A percentile compares a stretch with the other conserved stretches of the same genome.
These are phyloP conservation scores for Oryza glaberrima DNA, from an alignment of 176 grass and related monocot species.

Conservation along the genomic window DNA sequence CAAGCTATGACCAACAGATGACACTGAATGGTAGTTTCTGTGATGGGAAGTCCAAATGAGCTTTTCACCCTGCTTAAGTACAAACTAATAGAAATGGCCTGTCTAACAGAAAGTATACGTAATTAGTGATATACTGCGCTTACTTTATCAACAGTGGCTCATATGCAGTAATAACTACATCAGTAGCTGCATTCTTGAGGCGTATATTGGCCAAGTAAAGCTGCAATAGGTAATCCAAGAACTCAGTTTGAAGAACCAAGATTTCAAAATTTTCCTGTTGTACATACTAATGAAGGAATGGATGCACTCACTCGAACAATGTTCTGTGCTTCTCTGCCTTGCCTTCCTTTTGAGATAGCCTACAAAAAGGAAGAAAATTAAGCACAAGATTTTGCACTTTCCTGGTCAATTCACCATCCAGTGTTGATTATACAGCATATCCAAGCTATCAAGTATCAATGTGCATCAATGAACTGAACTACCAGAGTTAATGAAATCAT, in stretches of 20 bases:
- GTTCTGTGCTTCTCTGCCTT: constrained; percentile 86
- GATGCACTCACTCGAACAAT: constrained; percentile 66
- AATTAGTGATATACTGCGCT: neutral
- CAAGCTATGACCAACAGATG: neutral
- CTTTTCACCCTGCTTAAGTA: neutral
- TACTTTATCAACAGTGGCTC: constrained; percentile 82
- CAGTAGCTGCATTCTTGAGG: constrained; percentile 74
- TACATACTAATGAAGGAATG: constrained; percentile 22
- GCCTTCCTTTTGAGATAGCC: constrained; percentile 86
- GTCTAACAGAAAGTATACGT: neutral
- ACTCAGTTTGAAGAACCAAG: constrained; percentile 24
- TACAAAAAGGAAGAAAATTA: constrained; percentile 31
- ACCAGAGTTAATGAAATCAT: neutral
- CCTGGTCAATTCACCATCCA: neutral
- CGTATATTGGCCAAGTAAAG: constrained; percentile 90
- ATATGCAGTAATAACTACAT: constrained; percentile 77
- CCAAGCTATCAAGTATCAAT: neutral
- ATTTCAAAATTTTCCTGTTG: neutral
- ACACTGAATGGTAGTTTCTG: neutral
- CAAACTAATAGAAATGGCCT: neutral
- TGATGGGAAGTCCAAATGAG: neutral
- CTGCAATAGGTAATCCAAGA: constrained; percentile 50
- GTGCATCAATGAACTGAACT: neutral
- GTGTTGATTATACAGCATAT: neutral
- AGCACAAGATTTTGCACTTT: constrained; percentile 30